phyloP scores from a whole-genome alignment of 2,329 filamentous ascomycete genomes.

The Pestalotiopsis sp. region DNA sequence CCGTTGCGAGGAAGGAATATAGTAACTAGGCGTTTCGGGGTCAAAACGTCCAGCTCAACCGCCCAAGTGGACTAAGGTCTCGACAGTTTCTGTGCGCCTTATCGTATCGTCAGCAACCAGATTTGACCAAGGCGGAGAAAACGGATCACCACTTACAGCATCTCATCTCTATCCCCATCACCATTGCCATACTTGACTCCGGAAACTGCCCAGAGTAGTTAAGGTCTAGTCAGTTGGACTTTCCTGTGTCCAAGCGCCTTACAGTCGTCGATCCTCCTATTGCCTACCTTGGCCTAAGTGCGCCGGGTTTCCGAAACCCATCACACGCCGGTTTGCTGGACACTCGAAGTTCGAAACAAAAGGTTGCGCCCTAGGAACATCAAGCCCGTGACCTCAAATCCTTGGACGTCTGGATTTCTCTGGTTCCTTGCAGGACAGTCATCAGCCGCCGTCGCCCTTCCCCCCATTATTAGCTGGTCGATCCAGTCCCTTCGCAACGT shows the following conservation, averaged over 20 bases:
- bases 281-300: conserved; percentile 27
- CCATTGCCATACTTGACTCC: conserved; percentile 15
- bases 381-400: conserved; percentile 26
- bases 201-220: conserved; percentile 15
- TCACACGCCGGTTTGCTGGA: conserved; percentile 30
- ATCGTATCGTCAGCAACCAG: conserved; percentile 5
- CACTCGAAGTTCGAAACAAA: conserved; percentile 36
- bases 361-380: conserved; percentile 18
- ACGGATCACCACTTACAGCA: conserved; percentile 14
- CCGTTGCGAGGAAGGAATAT: not conserved
- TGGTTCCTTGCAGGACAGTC: conserved; percentile 24
- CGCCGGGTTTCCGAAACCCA: conserved; percentile 35
- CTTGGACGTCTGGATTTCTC: conserved; percentile 26
- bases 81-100: conserved; percentile 9
- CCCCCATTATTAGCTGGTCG: conserved; percentile 24
- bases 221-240: conserved; percentile 19
- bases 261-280: conserved; percentile 17
- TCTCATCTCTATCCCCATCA: conserved; percentile 15
- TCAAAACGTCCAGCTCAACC: not conserved
- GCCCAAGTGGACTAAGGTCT: conserved; percentile 9
- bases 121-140: conserved; percentile 2
- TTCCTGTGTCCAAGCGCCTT: conserved; percentile 24
- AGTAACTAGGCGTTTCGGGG: conserved; percentile 1
- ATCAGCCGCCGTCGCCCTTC: conserved; percentile 20
- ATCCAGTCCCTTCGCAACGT: conserved; percentile 24